These are phyloP conservation scores for Xylariaceae sp. DNA, from an alignment of 2,329 filamentous ascomycete genomes.

Conservation along the genomic window DNA sequence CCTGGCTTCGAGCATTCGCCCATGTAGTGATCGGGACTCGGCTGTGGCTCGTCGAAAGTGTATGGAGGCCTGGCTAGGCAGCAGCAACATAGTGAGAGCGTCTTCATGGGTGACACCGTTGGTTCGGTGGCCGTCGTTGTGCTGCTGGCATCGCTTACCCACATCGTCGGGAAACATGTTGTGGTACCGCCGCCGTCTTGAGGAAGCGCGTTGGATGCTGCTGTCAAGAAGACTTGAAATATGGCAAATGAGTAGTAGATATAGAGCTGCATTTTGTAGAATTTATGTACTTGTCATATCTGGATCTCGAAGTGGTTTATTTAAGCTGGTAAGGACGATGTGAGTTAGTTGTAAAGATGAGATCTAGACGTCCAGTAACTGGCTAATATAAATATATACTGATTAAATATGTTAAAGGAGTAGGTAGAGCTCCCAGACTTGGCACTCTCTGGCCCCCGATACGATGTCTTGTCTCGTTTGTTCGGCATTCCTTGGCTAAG, in stretches of 20 bases:
- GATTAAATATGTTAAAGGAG: background rate
- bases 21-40: background rate
- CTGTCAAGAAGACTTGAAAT: background rate
- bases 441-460: background rate
- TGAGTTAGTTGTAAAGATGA: no score
- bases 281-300: no score
- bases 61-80: background rate
- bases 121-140: background rate
- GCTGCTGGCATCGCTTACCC: background rate
- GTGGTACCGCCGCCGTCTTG: slow-evolving; percentile 6
- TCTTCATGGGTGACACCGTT: slow-evolving; percentile 3
- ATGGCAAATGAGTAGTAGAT: no score
- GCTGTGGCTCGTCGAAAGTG: background rate
- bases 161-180: background rate
- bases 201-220: background rate
- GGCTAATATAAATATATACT: background rate
- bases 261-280: no score
- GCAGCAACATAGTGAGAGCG: slow-evolving; percentile 13
- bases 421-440: background rate
- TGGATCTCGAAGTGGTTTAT: no score
- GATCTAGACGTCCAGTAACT: no score
- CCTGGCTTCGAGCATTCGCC: slow-evolving; percentile 10
- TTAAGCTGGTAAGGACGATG: no score
- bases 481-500: background rate
- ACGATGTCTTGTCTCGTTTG: slow-evolving; percentile 6